Evolutionary conservation across 2,329 filamentous ascomycete species (phyloP).

Genomic region (Mollisiaceae sp.): DNA sequence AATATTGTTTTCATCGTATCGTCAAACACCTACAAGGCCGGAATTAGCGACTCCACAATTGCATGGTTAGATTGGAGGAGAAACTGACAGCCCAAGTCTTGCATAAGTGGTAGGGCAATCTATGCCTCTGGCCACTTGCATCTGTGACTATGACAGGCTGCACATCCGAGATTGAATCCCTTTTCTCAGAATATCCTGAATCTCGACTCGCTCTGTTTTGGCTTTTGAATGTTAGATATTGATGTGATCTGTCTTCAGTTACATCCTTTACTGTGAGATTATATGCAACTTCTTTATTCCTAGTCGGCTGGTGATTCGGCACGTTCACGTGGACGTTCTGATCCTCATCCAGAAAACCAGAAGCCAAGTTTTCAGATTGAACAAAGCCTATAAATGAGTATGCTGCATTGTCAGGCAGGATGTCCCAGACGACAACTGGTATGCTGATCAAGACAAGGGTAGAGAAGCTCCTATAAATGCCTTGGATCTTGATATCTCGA

Average conservation of each 20-base stretch:
- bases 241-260: neutral
- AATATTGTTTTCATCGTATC: neutral
- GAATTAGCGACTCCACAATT: neutral
- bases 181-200: neutral
- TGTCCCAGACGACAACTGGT: conserved; percentile 22
- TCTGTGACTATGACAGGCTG: neutral
- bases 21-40: neutral
- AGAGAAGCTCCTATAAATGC: conserved; percentile 21
- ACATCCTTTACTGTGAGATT: neutral
- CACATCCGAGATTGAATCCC: neutral
- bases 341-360: neutral
- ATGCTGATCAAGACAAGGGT: conserved; percentile 20
- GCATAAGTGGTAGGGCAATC: neutral
- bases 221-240: neutral
- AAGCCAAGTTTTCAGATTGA: conserved; percentile 12
- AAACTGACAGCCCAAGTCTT: conserved; percentile 3
- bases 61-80: neutral
- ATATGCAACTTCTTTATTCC: neutral
- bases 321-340: neutral
- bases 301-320: neutral
- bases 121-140: neutral
- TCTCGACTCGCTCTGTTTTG: neutral
- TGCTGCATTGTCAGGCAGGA: conserved; percentile 19
- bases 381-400: conserved; percentile 25
- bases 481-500: conserved; percentile 15